phyloP scores from a whole-genome alignment of 495 filamentous ascomycete species.

The Aspergillus sclerotioniger region DNA sequence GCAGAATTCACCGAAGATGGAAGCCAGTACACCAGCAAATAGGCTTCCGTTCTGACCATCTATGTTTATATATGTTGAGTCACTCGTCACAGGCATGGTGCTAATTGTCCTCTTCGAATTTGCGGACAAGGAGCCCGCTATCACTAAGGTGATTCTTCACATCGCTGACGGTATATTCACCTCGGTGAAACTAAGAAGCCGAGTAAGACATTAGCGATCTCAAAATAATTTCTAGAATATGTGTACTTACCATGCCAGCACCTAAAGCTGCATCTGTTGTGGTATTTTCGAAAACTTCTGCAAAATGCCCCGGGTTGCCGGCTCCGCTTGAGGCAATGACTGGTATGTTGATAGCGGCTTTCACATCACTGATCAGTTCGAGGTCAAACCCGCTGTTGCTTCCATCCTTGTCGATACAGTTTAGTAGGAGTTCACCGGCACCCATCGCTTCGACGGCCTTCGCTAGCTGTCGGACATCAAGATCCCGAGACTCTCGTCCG shows the following conservation, averaged over 20 bases:
- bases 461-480: slow-evolving; percentile 85
- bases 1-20: no score
- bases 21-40: no score
- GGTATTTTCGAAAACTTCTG: slow-evolving; percentile 84
- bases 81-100: background rate
- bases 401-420: slow-evolving; percentile 97
- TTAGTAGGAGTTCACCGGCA: slow-evolving; percentile 88
- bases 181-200: slow-evolving; percentile 72
- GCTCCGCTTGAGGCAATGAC: slow-evolving; percentile 96
- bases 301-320: slow-evolving; percentile 84
- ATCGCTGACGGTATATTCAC: slow-evolving; percentile 89
- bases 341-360: slow-evolving; percentile 78
- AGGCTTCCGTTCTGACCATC: no score
- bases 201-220: slow-evolving; percentile 20
- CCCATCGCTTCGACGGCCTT: slow-evolving; percentile 95
- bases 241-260: slow-evolving; percentile 76
- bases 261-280: slow-evolving; percentile 89
- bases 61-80: no score
- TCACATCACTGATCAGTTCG: slow-evolving; percentile 86
- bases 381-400: slow-evolving; percentile 94
- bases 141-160: slow-evolving; percentile 82
- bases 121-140: slow-evolving; percentile 70
- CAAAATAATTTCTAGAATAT: background rate
- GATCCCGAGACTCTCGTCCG: slow-evolving; percentile 82
- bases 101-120: slow-evolving; percentile 58